Evolutionary conservation across 805 yeast species (phyloP).

Genomic region (Suhomyces canberraensis): DNA sequence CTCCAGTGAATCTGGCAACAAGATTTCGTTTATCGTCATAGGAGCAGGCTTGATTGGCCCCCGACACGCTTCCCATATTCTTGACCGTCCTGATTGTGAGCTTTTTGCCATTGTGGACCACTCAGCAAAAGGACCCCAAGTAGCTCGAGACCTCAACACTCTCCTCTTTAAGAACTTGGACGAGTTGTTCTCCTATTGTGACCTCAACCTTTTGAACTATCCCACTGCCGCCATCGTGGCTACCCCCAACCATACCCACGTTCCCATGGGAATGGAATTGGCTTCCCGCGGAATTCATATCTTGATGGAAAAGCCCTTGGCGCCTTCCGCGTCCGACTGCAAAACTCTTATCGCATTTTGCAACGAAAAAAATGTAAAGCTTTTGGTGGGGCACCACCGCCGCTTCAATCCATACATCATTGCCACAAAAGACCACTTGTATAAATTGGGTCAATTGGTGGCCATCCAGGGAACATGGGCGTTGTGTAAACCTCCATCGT

Average conservation of each 20-base stretch:
- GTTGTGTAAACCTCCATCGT: constrained; percentile 32
- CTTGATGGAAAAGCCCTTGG: constrained; percentile 37
- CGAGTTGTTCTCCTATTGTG: constrained; percentile 25
- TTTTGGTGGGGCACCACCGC: constrained; percentile 40
- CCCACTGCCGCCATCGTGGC: constrained; percentile 40
- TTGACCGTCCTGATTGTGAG: constrained; percentile 20
- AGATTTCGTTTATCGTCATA: constrained; percentile 24
- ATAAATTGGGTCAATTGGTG: constrained; percentile 27
- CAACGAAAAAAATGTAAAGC: constrained; percentile 19
- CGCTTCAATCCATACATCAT: constrained; percentile 40
- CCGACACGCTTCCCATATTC: constrained; percentile 36
- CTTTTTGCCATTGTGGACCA: constrained; percentile 37
- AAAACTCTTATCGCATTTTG: constrained; percentile 25
- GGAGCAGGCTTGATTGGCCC: constrained; percentile 44
- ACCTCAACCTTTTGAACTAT: constrained; percentile 13
- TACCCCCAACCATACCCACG: constrained; percentile 41
- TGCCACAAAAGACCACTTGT: constrained; percentile 27
- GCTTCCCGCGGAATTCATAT: constrained; percentile 33
- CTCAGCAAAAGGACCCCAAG: constrained; percentile 25
- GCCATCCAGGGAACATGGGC: constrained; percentile 42
- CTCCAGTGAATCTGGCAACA: neutral
- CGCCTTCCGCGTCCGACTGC: constrained; percentile 29
- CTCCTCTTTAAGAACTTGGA: constrained; percentile 22
- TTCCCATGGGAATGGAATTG: constrained; percentile 26
- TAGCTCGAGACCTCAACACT: constrained; percentile 26